Conservation (phyloP, 139 green algal genomes). For the Ettlia oleoabundans region DNA sequence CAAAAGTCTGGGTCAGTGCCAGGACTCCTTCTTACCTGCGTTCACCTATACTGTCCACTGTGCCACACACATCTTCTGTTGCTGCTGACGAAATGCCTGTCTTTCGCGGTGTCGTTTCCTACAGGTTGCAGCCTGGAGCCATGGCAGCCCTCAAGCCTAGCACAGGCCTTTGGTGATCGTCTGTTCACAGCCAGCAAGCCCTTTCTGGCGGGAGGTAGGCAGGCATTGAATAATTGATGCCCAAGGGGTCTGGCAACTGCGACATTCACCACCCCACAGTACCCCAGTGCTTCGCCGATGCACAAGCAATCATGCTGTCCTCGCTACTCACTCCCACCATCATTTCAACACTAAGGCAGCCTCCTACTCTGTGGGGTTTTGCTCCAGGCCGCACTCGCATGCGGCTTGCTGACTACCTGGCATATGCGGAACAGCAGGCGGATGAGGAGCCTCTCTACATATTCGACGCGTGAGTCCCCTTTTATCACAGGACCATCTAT, state of each 20-base stretch:
- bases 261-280: no score
- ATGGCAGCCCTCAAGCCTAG: conserved; percentile 7
- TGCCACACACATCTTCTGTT: not conserved
- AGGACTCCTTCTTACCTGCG: no score
- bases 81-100: not conserved
- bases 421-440: conserved; percentile 12
- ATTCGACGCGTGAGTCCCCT: conserved; percentile 39
- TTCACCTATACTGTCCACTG: not conserved
- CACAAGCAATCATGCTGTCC: no score
- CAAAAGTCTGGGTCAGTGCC: no score
- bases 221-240: no score
- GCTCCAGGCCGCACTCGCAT: conserved; percentile 35
- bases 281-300: no score
- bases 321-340: not conserved
- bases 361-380: not conserved
- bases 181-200: conserved; percentile 32
- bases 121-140: not conserved
- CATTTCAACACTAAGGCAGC: no score
- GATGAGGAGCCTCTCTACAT: conserved; percentile 51
- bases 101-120: not conserved
- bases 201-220: conserved; percentile 3
- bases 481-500: no score
- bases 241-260: no score
- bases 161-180: not conserved
- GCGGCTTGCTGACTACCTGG: conserved; percentile 28